These are phyloP conservation scores for Piloderma croceum DNA, from an alignment of 768 basidiomycete species.

Conservation along the genomic window DNA sequence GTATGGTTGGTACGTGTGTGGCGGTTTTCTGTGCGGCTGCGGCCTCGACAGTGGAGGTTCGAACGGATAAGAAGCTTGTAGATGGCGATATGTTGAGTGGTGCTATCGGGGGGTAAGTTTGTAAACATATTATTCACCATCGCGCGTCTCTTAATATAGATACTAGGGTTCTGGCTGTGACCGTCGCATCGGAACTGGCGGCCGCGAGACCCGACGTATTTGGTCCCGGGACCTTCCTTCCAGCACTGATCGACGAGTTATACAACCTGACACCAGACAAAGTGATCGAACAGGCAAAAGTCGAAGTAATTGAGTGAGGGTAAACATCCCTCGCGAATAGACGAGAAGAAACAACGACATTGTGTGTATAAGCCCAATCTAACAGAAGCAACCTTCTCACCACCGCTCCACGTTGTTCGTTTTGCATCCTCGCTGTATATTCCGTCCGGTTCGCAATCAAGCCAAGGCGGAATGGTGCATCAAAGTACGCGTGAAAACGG, in stretches of 20 bases:
- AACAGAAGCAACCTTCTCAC: not conserved
- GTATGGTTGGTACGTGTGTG: constrained; percentile 72
- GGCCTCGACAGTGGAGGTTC: constrained; percentile 32
- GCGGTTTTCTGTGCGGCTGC: constrained; percentile 78
- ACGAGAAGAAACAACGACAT: not conserved
- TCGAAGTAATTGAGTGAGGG: constrained; percentile 19
- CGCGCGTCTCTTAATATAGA: no score
- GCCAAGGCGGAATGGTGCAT: not conserved
- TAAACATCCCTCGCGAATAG: no score
- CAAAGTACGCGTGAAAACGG: constrained; percentile 65
- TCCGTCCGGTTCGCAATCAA: not conserved
- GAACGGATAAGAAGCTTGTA: constrained; percentile 44
- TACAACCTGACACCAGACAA: constrained; percentile 37
- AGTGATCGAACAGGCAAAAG: constrained; percentile 24
- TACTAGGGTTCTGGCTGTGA: constrained; percentile 49
- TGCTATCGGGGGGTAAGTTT: constrained; percentile 72
- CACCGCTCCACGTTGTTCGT: no score
- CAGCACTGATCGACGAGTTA: constrained; percentile 61
- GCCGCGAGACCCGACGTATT: constrained; percentile 45
- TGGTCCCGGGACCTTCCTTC: constrained; percentile 61
- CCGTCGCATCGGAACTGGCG: constrained; percentile 57
- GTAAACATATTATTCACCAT: no score
- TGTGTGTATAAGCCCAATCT: not conserved
- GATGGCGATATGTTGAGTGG: constrained; percentile 73
- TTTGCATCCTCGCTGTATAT: no score